Conservation (phyloP, 1,284 basidiomycete genomes). For the Pseudozyma thailandica region DNA sequence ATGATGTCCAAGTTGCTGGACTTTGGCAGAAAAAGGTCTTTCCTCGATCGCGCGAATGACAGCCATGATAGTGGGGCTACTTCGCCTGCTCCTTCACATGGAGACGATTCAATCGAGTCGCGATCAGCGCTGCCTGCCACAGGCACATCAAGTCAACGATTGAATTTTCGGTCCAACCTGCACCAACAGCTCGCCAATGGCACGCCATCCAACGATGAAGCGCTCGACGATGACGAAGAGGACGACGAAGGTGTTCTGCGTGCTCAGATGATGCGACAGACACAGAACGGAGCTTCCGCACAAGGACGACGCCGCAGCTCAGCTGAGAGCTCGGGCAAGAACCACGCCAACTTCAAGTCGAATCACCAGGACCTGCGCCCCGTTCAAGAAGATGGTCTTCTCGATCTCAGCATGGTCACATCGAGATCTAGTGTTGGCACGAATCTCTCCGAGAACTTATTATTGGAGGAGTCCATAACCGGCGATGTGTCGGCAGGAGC, state of each 20-base stretch:
- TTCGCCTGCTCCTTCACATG: slow-evolving; percentile 14
- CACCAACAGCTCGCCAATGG: slow-evolving; percentile 12
- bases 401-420: slow-evolving; percentile 31
- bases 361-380: slow-evolving; percentile 35
- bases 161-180: slow-evolving; percentile 27
- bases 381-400: slow-evolving; percentile 44
- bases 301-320: slow-evolving; percentile 33
- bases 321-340: slow-evolving; percentile 28
- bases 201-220: slow-evolving; percentile 42
- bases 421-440: slow-evolving; percentile 41
- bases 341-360: slow-evolving; percentile 5
- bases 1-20: slow-evolving; percentile 50
- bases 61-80: slow-evolving; percentile 10
- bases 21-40: slow-evolving; percentile 41
- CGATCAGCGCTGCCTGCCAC: not conserved
- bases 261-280: slow-evolving; percentile 20
- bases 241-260: slow-evolving; percentile 32
- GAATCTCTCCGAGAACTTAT: slow-evolving; percentile 19
- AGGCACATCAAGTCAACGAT: slow-evolving; percentile 7
- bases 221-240: slow-evolving; percentile 49
- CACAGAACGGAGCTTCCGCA: not conserved
- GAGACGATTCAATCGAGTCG: slow-evolving; percentile 9
- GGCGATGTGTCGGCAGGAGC: slow-evolving; percentile 19
- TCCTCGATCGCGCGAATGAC: slow-evolving; percentile 29
- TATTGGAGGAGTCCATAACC: slow-evolving; percentile 14